Conservation (phyloP, 2,329 filamentous ascomycete species). For the Coniochaeta ligniaria region DNA sequence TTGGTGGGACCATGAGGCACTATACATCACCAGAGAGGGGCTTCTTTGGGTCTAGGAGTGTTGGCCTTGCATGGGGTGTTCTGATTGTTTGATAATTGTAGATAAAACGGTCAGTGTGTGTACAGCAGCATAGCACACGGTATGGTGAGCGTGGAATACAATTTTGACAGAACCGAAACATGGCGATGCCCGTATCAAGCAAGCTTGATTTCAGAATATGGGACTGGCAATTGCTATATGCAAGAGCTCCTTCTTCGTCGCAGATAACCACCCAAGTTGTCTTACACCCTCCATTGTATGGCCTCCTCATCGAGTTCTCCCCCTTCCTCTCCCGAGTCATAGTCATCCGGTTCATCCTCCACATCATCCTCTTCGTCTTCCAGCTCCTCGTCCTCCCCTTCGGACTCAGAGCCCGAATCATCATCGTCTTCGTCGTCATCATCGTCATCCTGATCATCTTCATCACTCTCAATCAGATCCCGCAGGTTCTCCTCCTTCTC, state of each 20-base stretch:
- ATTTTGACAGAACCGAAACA: not conserved
- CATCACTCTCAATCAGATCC: conserved; percentile 14
- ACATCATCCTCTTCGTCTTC: conserved; percentile 11
- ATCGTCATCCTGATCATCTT: conserved; percentile 11
- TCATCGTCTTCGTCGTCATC: conserved; percentile 9
- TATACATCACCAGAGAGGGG: not conserved
- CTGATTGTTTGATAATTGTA: conserved; percentile 2
- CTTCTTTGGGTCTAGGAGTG: not conserved
- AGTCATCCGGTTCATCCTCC: conserved; percentile 8
- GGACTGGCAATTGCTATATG: not conserved
- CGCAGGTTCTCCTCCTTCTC: conserved; percentile 7
- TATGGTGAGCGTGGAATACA: not conserved
- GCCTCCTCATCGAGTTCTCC: conserved; percentile 8
- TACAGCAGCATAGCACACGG: not conserved
- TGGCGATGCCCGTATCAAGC: not conserved
- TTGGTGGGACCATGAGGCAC: not conserved
- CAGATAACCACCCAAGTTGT: not conserved
- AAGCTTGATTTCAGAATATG: not conserved
- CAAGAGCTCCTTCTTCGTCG: not conserved
- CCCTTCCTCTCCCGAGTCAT: conserved; percentile 10
- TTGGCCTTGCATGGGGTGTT: not conserved
- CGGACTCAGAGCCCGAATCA: conserved; percentile 5
- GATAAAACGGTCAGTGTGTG: not conserved
- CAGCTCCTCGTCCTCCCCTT: conserved; percentile 12
- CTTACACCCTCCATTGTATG: not conserved